Conservation (phyloP, 2,329 filamentous ascomycete species). For the Scortechinia acanthostroma region DNA sequence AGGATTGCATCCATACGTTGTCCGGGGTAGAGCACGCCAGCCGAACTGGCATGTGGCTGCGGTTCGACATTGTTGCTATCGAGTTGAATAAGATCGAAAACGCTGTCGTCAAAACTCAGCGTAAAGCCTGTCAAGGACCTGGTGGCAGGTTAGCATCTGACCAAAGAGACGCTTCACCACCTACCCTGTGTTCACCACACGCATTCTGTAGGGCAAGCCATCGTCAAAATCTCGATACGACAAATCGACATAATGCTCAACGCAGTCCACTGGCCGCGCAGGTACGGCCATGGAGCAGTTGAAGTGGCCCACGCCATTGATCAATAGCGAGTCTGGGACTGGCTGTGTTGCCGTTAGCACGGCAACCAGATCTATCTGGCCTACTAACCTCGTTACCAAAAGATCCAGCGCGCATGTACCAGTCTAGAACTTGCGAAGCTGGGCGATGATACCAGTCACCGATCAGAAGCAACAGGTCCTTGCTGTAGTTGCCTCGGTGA, state of each 20-base stretch:
- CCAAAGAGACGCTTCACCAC: neutral
- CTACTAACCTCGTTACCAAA: constrained; percentile 29
- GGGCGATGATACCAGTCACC: constrained; percentile 39
- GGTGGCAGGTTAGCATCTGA: neutral
- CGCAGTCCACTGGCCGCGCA: constrained; percentile 33
- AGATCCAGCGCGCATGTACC: constrained; percentile 30
- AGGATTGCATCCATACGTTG: neutral
- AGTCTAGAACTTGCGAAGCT: constrained; percentile 27
- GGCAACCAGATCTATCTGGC: neutral
- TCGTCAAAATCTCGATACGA: constrained; percentile 9
- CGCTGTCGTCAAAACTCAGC: neutral
- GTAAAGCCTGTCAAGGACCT: neutral
- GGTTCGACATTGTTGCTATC: neutral
- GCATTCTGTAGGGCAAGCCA: constrained; percentile 9
- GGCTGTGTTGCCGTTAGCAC: constrained; percentile 19
- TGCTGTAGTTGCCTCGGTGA: constrained; percentile 15
- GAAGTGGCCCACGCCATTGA: constrained; percentile 35
- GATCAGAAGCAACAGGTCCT: constrained; percentile 33
- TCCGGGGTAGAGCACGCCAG: neutral
- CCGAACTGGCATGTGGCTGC: neutral
- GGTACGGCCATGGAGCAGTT: constrained; percentile 33
- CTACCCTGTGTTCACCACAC: constrained; percentile 11
- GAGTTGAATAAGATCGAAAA: neutral
- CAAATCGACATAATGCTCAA: constrained; percentile 8
- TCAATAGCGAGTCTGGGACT: constrained; percentile 34